phyloP scores from a whole-genome alignment of 495 filamentous ascomycete species.

The Xylaria castorea region DNA sequence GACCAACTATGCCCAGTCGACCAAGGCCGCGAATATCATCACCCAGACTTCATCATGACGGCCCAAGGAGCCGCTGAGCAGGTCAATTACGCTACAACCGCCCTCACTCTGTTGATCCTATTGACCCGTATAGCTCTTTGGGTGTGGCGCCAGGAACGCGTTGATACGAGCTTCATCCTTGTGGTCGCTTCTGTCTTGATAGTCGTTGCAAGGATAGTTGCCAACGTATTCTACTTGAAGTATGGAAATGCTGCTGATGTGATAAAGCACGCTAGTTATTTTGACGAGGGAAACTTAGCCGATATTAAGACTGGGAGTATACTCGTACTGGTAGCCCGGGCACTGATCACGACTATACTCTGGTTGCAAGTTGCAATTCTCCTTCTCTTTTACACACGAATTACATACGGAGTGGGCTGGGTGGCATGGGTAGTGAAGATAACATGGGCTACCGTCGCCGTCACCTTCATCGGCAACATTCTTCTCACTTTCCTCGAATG shows the following conservation, averaged over 20 bases:
- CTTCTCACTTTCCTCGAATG: constrained; percentile 54
- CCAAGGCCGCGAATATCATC: neutral
- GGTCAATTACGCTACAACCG: constrained; percentile 34
- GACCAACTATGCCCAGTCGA: neutral
- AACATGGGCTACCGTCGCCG: constrained; percentile 41
- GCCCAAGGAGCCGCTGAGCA: constrained; percentile 18
- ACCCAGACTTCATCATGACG: constrained; percentile 12
- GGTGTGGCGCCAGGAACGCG: constrained; percentile 36
- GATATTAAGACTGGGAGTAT: constrained; percentile 33
- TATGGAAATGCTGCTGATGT: constrained; percentile 36
- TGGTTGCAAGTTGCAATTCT: constrained; percentile 55
- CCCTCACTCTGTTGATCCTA: constrained; percentile 33
- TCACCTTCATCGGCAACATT: constrained; percentile 46
- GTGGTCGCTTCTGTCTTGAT: constrained; percentile 33
- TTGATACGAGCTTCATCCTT: constrained; percentile 35
- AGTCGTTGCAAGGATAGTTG: constrained; percentile 32
- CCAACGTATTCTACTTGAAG: constrained; percentile 31
- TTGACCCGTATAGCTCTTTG: constrained; percentile 29
- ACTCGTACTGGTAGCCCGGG: constrained; percentile 35
- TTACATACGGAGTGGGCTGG: constrained; percentile 47
- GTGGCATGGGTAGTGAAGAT: constrained; percentile 42
- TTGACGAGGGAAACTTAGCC: constrained; percentile 21
- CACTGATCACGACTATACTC: constrained; percentile 32
- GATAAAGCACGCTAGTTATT: constrained; percentile 25
- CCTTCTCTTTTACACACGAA: constrained; percentile 49